These are phyloP conservation scores for Colletotrichum chlorophyti DNA, from an alignment of 2,329 filamentous ascomycete species.

Conservation along the genomic window DNA sequence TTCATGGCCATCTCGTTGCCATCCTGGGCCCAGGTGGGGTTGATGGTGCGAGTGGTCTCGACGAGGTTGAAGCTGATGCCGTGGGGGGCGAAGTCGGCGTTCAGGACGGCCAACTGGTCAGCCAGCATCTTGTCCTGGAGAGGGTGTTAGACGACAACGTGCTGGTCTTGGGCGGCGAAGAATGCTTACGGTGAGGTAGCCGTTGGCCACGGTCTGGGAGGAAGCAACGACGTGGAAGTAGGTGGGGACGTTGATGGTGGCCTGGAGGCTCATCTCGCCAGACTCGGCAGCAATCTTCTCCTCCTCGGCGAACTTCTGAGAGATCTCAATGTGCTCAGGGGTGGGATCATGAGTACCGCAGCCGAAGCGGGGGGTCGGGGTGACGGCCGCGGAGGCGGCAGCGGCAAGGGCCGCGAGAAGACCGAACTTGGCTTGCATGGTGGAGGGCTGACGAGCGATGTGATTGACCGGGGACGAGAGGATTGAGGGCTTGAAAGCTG, in stretches of 20 bases:
- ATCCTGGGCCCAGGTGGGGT: slow-evolving; percentile 52
- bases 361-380: neutral
- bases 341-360: slow-evolving; percentile 9
- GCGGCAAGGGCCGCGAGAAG: slow-evolving; percentile 11
- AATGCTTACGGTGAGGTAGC: slow-evolving; percentile 43
- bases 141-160: neutral
- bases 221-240: slow-evolving; percentile 47
- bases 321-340: slow-evolving; percentile 24
- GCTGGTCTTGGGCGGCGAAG: no score
- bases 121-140: slow-evolving; percentile 41
- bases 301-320: slow-evolving; percentile 28
- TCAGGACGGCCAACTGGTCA: slow-evolving; percentile 53
- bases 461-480: neutral
- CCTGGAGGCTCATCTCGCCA: slow-evolving; percentile 28
- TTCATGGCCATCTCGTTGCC: slow-evolving; percentile 51
- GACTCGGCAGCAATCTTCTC: slow-evolving; percentile 23
- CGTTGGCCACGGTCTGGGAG: slow-evolving; percentile 35
- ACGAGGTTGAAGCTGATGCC: slow-evolving; percentile 52
- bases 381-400: slow-evolving; percentile 8
- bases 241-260: slow-evolving; percentile 43
- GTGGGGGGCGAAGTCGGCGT: slow-evolving; percentile 49
- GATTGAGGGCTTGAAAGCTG: slow-evolving; percentile 1
- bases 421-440: slow-evolving; percentile 11
- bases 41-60: slow-evolving; percentile 52
- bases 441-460: neutral